Evolutionary conservation across 2,329 filamentous ascomycete species (phyloP), one percentile per base, ranked within the genome.

Genomic region (Waltergamsia citrina): DNA sequence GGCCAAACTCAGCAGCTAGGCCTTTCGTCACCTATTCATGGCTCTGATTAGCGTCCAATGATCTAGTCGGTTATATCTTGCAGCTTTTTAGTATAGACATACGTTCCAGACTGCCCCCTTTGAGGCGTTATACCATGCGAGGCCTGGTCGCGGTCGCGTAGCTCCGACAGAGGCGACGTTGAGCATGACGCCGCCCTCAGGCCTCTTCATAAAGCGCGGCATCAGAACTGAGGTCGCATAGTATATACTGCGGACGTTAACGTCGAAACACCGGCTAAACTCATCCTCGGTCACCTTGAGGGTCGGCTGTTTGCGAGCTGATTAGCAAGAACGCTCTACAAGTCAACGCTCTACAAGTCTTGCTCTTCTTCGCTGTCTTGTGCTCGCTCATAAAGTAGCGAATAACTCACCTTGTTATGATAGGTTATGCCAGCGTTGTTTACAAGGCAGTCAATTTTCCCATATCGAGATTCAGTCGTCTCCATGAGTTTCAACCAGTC

Each of bases 161-260:
- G 82, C 83, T 7, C 87, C 83, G 15, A 87, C 78, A 26, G 78
- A 83, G 6, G 82, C 82, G 3, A 83, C 87, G 63, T 88, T 88
- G 67, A 46, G 27, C 25, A 88, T 84, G 52, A 88, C 74, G 52
- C 76, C 81, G 19, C 74, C 80, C 43, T 68, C 72, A 22, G 63
- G 73, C 71, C 90, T 88, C 39, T 71, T 71, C 63, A 86, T 68
- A 42, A 71, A 72, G 37, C 82, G 74, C 53, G 88, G 65, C 32
- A 78, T 71, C 32, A 84, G 60, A 22, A 88, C 74, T 65, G 88
- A 88, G 66, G 72, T 76, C 25, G 84, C 83, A 52, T 72, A 88
- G 83, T 82, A 90, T 9, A 90, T 83, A 20, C 84, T 84, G 69
- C 88, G 88, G 50, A 90, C 84, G 53, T 90, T 90, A 63, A 90